phyloP scores from a whole-genome alignment of 129 eudicot genomes.

The Helichrysum umbraculigerum region DNA sequence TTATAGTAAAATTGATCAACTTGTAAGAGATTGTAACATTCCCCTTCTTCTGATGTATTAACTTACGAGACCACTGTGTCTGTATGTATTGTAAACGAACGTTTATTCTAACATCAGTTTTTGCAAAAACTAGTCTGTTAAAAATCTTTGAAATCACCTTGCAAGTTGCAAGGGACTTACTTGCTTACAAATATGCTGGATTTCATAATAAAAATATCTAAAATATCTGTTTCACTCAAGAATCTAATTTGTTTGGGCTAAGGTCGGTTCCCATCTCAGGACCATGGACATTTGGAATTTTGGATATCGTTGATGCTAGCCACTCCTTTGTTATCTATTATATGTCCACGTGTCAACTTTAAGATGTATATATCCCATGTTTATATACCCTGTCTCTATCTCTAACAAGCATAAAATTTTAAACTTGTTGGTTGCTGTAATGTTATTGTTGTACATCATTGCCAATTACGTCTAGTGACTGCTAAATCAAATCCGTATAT shows the following conservation, averaged over 20 bases:
- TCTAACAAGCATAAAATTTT: neutral
- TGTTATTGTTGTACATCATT: neutral
- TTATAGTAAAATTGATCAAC: neutral
- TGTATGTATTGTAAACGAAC: neutral
- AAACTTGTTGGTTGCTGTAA: neutral
- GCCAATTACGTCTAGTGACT: neutral
- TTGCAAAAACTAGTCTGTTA: neutral
- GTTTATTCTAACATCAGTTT: neutral
- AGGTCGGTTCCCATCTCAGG: conserved; percentile 2
- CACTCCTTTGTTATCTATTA: conserved; percentile 20
- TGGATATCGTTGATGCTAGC: conserved; percentile 19
- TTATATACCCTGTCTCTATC: neutral
- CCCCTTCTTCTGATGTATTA: neutral
- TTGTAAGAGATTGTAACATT: neutral
- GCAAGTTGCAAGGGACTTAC: neutral
- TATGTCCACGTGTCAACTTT: neutral
- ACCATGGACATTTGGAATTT: conserved; percentile 8
- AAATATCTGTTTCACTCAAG: neutral
- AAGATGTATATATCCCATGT: neutral
- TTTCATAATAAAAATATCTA: neutral
- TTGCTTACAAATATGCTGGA: neutral
- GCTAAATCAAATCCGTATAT: too few species aligned
- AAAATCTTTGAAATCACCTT: neutral
- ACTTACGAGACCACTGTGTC: neutral
- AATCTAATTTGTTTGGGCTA: conserved; percentile 25